phyloP scores from a whole-genome alignment of 768 basidiomycete species.

The Trametes gibbosa region DNA sequence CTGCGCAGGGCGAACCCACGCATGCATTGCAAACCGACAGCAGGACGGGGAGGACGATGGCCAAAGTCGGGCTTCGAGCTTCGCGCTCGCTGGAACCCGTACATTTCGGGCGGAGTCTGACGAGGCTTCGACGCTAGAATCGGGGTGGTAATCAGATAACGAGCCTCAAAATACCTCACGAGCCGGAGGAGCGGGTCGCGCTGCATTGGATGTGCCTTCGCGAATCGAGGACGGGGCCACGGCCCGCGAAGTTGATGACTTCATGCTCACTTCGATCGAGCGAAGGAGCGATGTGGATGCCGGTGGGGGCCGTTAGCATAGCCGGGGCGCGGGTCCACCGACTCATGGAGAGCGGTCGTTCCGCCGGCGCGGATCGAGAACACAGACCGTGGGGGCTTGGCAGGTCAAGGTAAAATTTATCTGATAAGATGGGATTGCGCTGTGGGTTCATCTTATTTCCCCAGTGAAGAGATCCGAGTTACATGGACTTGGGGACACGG shows the following conservation, averaged over 20 bases:
- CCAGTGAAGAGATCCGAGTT: not conserved
- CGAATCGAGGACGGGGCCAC: not conserved
- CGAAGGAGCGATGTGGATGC: not conserved
- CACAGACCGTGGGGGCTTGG: not conserved
- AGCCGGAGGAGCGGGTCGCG: not conserved
- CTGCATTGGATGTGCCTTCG: not conserved
- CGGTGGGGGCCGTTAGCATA: not conserved
- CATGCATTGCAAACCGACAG: not conserved
- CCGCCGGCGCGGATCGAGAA: not conserved
- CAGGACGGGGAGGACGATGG: not conserved
- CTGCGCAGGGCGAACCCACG: not conserved
- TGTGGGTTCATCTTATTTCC: not conserved
- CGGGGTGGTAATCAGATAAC: constrained; percentile 14
- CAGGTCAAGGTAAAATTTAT: not conserved
- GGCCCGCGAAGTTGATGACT: not conserved
- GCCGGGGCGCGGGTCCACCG: not conserved
- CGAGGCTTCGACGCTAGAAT: constrained; percentile 5
- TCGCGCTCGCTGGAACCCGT: not conserved
- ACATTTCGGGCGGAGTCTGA: not conserved
- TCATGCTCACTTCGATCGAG: not conserved
- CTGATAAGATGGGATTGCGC: not conserved
- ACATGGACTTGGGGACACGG: not conserved
- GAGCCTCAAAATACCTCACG: not conserved
- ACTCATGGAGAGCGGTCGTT: not conserved
- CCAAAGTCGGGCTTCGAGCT: not conserved